Base-by-base conservation (phyloP, 805 yeast genomes). In the Wickerhamomyces canadensis region DNA sequence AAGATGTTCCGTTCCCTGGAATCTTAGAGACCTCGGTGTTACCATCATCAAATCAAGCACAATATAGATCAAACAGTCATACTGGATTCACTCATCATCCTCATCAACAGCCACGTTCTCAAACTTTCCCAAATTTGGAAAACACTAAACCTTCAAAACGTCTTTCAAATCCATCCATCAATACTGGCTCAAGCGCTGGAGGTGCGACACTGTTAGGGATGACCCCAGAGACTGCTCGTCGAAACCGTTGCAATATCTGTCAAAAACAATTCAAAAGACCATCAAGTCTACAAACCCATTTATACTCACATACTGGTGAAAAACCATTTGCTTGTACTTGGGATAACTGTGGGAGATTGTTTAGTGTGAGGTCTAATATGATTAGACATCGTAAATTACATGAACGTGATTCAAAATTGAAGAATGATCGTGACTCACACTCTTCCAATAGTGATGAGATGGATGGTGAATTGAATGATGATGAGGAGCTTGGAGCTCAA, bases 301-400 rank as follows among this genome's bases (percentile, higher is more conserved):
- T 72, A 46, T 74, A 85, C 46, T 81, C 84, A 6, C 96, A 87
- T 56, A 80, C 87, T 0, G 88, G 88, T n/a, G 87, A 79, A 51
- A 80, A 80, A 47, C 88, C 88, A 8, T 81, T 76, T 53, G 61
- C 62, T 38, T 81, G 87, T 55, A 57, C 64, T 13, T 80, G 84
- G 77, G 63, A 63, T 1, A 74, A 71, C 15, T 87, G 96, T 58
- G 76, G 75, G 0, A 77, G 80, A 50, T 51, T 72, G 4, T 87
- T 87, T 55, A 76, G 81, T 14, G 88, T 89, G 16, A 75, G 85
- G 52, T 77, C 86, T 28, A 89, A 87, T 53, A 77, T 87, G 78
- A 77, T 82, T 5, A 68, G 96, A 43, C 96, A 87, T 58, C 72
- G 75, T 45, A 76, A 77, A 52, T 68, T 84, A 30, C 96, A 87